These are phyloP conservation scores for Verbascum thapsus DNA, from an alignment of 257 asterid genomes.

Conservation along the genomic window DNA sequence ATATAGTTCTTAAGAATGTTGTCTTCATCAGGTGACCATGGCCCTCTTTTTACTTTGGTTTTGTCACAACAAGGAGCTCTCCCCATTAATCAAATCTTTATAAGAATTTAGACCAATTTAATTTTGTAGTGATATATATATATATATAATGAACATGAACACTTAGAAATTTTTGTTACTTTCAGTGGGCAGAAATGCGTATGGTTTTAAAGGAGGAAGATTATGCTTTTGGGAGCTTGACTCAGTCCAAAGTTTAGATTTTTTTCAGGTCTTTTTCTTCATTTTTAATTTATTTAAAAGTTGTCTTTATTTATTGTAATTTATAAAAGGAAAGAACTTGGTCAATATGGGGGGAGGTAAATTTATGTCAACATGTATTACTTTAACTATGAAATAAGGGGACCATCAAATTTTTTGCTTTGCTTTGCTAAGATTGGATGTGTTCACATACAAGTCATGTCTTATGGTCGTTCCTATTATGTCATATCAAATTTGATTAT, in stretches of 20 bases:
- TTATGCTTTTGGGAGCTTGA: conserved; percentile 34
- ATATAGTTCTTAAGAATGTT: conserved; percentile 47
- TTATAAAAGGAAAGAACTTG: conserved; percentile 31
- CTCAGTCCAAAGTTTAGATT: conserved; percentile 40
- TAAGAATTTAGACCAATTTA: no score
- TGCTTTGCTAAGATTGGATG: no score
- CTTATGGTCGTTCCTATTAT: no score
- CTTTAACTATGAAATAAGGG: no score
- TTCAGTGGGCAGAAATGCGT: not conserved
- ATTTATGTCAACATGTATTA: no score
- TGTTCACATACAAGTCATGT: no score
- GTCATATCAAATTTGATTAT: no score
- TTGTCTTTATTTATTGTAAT: conserved; percentile 16
- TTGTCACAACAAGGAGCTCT: conserved; percentile 90
- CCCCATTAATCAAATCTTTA: no score
- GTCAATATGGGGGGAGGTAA: conserved; percentile 54
- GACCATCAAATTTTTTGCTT: no score
- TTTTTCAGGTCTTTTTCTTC: not conserved
- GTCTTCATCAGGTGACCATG: conserved; percentile 86
- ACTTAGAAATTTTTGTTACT: not conserved
- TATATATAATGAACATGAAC: no score
- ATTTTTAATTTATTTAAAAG: conserved; percentile 1
- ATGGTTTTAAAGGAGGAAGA: conserved; percentile 24
- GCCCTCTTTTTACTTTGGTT: conserved; percentile 70
- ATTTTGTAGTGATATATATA: no score